Base-by-base conservation (phyloP, 1,139 yeast genomes). In the Pichia sp. region DNA sequence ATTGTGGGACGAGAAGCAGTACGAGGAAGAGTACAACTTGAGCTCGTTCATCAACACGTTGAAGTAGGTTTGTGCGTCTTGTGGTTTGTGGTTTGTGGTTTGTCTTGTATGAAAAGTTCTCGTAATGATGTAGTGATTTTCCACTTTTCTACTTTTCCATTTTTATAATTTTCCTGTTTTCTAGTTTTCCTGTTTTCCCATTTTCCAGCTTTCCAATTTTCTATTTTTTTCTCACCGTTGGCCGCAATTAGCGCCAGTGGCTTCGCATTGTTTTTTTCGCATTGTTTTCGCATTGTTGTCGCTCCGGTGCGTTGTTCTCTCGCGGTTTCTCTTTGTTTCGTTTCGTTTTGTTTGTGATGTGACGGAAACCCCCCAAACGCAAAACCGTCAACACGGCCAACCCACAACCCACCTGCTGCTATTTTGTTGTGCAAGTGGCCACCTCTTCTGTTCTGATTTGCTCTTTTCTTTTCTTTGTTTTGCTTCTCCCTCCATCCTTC, bases 1-100 rank as follows among this genome's bases (percentile, higher is more conserved):
- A 60, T 74, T 92, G 53, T 92, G 98, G 98, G 97, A 92, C 65
- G 95, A 87, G 60, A 76, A 87, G 44, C 97, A 92, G 67, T 92
- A 92, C 62, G 96, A 90, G 57, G 98, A 92, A 62, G 97, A 92
- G 69, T 92, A 92, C 66, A 87, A 92, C 62, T 77, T 92, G 68
- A 97, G 90, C 66, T 82, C 85, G 49, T 92, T 92, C 66, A 92
- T 92, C 68, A 86, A 85, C 68, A 84, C 87, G 23, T 75, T 88
- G 30, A 44, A 47, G 20, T 53, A 30, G 16, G n/a, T n/a, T n/a
- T n/a, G n/a, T n/a, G n/a, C n/a, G n/a, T n/a, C n/a, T n/a, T n/a
- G n/a, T n/a, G n/a, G n/a, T n/a, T n/a, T n/a, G n/a, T n/a, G n/a
- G n/a, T n/a, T n/a, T n/a, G n/a, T n/a, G n/a, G n/a, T n/a, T n/a